Conservation (phyloP, 768 basidiomycete genomes). For the Gautieria morchelliformis region DNA sequence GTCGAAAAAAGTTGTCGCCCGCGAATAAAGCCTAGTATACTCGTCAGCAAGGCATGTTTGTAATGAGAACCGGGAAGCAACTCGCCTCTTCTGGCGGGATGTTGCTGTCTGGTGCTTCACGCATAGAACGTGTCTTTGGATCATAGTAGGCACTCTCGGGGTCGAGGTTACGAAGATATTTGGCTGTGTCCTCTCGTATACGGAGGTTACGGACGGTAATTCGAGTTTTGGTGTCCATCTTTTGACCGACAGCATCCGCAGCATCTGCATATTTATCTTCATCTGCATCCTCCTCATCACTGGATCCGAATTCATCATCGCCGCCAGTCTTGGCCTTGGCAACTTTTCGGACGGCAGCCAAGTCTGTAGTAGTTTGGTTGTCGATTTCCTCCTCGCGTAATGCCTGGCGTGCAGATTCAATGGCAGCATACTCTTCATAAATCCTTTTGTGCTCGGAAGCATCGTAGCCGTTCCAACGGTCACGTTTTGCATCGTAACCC, state of each 20-base stretch:
- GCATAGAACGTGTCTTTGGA: slow-evolving; percentile 98
- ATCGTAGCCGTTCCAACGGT: slow-evolving; percentile 98
- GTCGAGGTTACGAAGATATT: slow-evolving; percentile 95
- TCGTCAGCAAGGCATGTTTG: neutral
- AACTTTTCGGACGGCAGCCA: slow-evolving; percentile 88
- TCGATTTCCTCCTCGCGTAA: slow-evolving; percentile 95
- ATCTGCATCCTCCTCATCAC: slow-evolving; percentile 91
- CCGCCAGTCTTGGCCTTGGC: slow-evolving; percentile 77
- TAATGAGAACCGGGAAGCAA: slow-evolving; percentile 8
- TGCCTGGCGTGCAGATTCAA: slow-evolving; percentile 86
- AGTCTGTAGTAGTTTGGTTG: slow-evolving; percentile 88
- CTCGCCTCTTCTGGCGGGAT: slow-evolving; percentile 82
- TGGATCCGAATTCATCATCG: slow-evolving; percentile 93
- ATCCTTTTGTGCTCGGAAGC: slow-evolving; percentile 75
- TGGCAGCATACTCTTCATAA: slow-evolving; percentile 88
- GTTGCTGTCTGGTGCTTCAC: slow-evolving; percentile 81
- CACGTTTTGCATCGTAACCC: slow-evolving; percentile 90
- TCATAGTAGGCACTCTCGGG: slow-evolving; percentile 96
- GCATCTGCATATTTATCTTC: slow-evolving; percentile 98
- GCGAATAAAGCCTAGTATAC: slow-evolving; percentile 71
- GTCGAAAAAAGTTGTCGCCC: slow-evolving; percentile 92
- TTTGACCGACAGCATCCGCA: slow-evolving; percentile 96
- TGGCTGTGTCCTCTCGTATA: slow-evolving; percentile 98
- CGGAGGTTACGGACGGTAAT: slow-evolving; percentile 97
- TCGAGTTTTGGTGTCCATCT: slow-evolving; percentile 94